Base-by-base conservation (phyloP, 2,329 filamentous ascomycete genomes). In the Botrytis cinerea region DNA sequence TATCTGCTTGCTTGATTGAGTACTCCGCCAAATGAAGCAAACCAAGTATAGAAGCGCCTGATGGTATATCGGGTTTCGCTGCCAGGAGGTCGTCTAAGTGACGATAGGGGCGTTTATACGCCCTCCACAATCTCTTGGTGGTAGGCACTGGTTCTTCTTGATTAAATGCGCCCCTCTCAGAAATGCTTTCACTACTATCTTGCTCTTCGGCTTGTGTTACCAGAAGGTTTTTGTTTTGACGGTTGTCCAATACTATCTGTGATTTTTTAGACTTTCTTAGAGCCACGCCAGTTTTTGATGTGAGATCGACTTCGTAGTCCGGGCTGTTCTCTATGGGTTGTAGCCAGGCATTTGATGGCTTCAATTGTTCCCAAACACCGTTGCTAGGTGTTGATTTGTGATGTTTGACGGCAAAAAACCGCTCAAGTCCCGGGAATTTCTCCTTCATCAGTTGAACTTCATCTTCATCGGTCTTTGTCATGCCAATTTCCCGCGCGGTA, bases 1-100 rank as follows among this genome's bases (percentile, higher is more conserved):
- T 60, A 28, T 73, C 43, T 32, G 71, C 63, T 51, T 70, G 54
- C 20, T 62, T 70, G 18, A 43, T 51, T 1, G 51, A 51, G 28
- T 28, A 61, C 2, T 73, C 40, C 28, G 25, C 71, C 16, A 54
- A 14, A 70, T 69, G 51, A 48, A 73, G 64, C 28, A 70, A 40
- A 1, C 63, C 71, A 10, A n/a, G 32, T 16, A 70, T 32, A 2
- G 63, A 70, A 18, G 54, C 46, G 10, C 51, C 64, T 8, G 51
- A 28, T 18, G 71, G 62, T 12, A 72, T 46, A 43, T 73, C 54
- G 9, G 64, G 64, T 43, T 40, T 46, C 3, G 40, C 25, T 18
- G 54, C 64, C 7, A 70, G 22, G 16, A 70, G 35, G 22, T 57
- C 54, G 25, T 70, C 20, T 20, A 70, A 25, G 25, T 46, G 64